Conservation (phyloP, 176 grass and related monocot species). For the Hordeum vulgare region MorexV3_pseudomolecules_assembly NC_058521.1:599196668-599197167, state of each 20-base stretch:
- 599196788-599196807: constrained; percentile 14
- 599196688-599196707: neutral
- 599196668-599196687: neutral
- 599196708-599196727: neutral
- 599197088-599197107: constrained; percentile 30
- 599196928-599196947: constrained; percentile 40
- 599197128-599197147: constrained; percentile 4
- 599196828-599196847: constrained; percentile 38
- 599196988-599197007: neutral
- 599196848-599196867: neutral
- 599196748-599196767: constrained; percentile 25
- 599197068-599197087: neutral
- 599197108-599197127: constrained; percentile 24
- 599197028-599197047: constrained; percentile 35
- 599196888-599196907: neutral
- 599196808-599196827: constrained; percentile 60
- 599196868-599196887: neutral
- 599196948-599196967: neutral
- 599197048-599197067: constrained; percentile 30
- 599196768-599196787: neutral
- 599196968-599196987: neutral
- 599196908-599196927: neutral
- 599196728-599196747: constrained; percentile 48
- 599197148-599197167: constrained; percentile 32
- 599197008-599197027: constrained; percentile 19